phyloP scores from a whole-genome alignment of 305 asterid genomes.

The Solanum chacoense region DNA sequence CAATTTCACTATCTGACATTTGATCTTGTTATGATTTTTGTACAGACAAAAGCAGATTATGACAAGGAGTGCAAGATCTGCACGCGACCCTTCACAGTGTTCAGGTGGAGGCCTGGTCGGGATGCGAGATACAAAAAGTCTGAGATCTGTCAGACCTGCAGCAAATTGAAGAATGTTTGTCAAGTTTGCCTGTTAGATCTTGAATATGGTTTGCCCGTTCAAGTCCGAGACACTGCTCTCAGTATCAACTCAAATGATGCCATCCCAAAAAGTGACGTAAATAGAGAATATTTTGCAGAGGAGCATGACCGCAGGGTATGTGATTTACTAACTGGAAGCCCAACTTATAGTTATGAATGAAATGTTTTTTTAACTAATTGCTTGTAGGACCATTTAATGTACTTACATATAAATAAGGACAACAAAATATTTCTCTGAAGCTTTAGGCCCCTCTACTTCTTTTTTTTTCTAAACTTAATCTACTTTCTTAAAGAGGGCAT shows the following conservation, averaged over 20 bases:
- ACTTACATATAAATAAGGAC: not conserved
- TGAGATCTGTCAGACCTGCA: slow-evolving; percentile 93
- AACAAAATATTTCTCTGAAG: not conserved
- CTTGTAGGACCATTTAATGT: not conserved
- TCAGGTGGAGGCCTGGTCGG: slow-evolving; percentile 97
- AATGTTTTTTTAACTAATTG: not conserved
- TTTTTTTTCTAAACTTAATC: not conserved
- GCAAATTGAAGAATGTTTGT: slow-evolving; percentile 89
- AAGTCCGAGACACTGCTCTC: slow-evolving; percentile 89
- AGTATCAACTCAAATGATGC: slow-evolving; percentile 80
- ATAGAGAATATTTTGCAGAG: slow-evolving; percentile 89
- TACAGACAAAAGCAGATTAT: slow-evolving; percentile 82
- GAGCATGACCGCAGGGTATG: slow-evolving; percentile 91
- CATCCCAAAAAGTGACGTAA: slow-evolving; percentile 90
- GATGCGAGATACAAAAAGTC: slow-evolving; percentile 91
- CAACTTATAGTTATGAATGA: not conserved
- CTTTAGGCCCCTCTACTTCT: not conserved
- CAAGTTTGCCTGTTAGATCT: slow-evolving; percentile 97
- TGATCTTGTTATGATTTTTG: not conserved
- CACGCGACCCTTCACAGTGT: slow-evolving; percentile 88
- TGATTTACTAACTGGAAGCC: not conserved
- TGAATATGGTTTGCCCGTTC: slow-evolving; percentile 93
- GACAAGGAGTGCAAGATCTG: slow-evolving; percentile 97
- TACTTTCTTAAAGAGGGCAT: not conserved
- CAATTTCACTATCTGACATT: not conserved